Evolutionary conservation across 2,329 filamentous ascomycete genomes (phyloP), one percentile per base, ranked within the genome.

Genomic region (Fusarium sp.): DNA sequence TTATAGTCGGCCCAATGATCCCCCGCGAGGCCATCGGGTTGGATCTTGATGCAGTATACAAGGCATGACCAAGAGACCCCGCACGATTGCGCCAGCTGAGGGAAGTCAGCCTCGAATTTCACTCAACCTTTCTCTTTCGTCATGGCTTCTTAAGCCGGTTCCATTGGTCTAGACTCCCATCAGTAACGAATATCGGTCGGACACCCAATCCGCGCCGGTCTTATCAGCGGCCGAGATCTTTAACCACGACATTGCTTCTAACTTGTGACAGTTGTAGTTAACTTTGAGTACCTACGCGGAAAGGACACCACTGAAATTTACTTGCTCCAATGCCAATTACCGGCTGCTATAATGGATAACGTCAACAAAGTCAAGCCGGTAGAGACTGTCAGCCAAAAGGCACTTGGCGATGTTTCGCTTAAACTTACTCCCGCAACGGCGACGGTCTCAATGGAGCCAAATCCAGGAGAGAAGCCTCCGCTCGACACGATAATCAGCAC

Each of bases 401-500:
- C 41, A 6, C 10, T 36, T 10, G 31, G 28, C 18, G 31, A 47
- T 30, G 8, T 7, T 4, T 6, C 31, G 16, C 13, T 34, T 11
- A 48, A 57, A 7, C 23, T 58, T 12, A 6, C 36, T 15, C 27
- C 43, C 10, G 36, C 28, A 3, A 51, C 44, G 1, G 28, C 44
- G 16, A 28, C 44, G 3, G 13, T 58, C 13, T 44, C 44, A 4
- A 13, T 51, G 3, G 16, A 34, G 3, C 13, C 54, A 15, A 23
- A 18, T 1, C 10, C 18, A 3, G 31, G 54, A 23, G 44, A 58
- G 3, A 62, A 61, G 4, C 62, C 65, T 1, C 62, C 60, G 0
- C 51, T 77, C 4, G 47, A 64, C 6, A 62, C 60, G 2, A 65
- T 77, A 7, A 71, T 78, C 50, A 77, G 68, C 62, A 55, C 73